Conservation (phyloP, 257 asterid genomes). For the Nicotiana knightiana region DNA sequence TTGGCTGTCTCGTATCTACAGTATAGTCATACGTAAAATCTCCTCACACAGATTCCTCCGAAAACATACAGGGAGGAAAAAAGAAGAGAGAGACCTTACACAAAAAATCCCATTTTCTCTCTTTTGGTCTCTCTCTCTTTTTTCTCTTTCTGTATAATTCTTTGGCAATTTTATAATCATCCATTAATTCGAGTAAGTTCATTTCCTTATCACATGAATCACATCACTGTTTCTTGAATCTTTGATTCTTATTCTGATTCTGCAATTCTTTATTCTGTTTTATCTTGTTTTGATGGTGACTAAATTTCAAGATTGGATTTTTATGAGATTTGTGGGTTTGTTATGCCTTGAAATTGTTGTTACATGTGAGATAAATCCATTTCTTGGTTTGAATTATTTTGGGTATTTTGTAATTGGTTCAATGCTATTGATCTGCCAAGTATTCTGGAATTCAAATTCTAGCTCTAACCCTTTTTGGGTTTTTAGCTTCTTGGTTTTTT, state of each 20-base stretch:
- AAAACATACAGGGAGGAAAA: background rate
- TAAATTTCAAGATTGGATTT: constrained; percentile 6
- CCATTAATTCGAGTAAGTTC: background rate
- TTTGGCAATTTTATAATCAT: background rate
- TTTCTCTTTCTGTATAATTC: background rate
- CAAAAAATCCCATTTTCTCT: background rate
- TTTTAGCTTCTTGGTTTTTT: background rate
- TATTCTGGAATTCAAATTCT: background rate
- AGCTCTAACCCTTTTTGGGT: background rate
- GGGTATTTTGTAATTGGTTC: constrained; percentile 1
- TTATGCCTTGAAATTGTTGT: background rate
- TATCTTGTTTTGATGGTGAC: background rate
- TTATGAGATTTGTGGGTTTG: background rate
- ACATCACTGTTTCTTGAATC: background rate
- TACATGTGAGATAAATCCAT: background rate
- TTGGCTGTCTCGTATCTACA: background rate
- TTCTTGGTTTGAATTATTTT: background rate
- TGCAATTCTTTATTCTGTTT: background rate
- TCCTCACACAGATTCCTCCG: background rate
- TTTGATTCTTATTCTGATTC: background rate
- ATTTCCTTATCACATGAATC: background rate
- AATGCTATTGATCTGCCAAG: background rate
- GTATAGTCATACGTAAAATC: background rate
- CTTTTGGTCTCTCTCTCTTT: background rate
- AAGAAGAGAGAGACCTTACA: background rate